Evolutionary conservation across 805 yeast species (phyloP).

Genomic region (Starmerella vitae): DNA sequence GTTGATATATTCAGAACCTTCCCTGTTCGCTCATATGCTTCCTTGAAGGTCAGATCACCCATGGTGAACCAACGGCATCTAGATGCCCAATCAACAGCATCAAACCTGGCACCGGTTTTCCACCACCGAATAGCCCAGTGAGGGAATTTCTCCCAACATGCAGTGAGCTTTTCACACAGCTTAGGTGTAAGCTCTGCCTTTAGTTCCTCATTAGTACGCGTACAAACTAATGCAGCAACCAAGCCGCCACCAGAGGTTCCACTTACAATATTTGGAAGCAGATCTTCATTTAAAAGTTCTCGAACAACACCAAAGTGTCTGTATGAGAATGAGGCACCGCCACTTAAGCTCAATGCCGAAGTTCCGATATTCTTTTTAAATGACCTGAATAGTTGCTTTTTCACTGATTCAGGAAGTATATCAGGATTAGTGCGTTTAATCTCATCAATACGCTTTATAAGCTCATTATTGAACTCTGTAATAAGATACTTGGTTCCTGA

Average conservation of each 20-base stretch:
- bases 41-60: constrained; percentile 61
- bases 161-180: constrained; percentile 49
- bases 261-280: constrained; percentile 52
- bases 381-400: constrained; percentile 41
- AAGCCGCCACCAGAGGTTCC: constrained; percentile 78
- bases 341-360: constrained; percentile 58
- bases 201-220: constrained; percentile 57
- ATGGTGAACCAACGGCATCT: constrained; percentile 55
- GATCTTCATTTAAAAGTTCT: constrained; percentile 53
- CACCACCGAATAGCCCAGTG: constrained; percentile 54
- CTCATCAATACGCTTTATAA: constrained; percentile 35
- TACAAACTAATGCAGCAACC: constrained; percentile 58
- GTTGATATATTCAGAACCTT: constrained; percentile 58
- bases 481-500: constrained; percentile 59
- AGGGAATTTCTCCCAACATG: constrained; percentile 50
- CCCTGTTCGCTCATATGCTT: constrained; percentile 56
- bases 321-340: constrained; percentile 70
- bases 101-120: constrained; percentile 68
- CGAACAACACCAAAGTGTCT: constrained; percentile 65
- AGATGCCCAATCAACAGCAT: constrained; percentile 59
- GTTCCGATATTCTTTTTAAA: constrained; percentile 55
- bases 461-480: constrained; percentile 41
- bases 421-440: constrained; percentile 29
- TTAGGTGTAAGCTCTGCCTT: constrained; percentile 42
- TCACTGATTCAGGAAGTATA: constrained; percentile 31